Evolutionary conservation across 352 stramenopile genomes (phyloP).

Genomic region (Blastocystis hominis): DNA sequence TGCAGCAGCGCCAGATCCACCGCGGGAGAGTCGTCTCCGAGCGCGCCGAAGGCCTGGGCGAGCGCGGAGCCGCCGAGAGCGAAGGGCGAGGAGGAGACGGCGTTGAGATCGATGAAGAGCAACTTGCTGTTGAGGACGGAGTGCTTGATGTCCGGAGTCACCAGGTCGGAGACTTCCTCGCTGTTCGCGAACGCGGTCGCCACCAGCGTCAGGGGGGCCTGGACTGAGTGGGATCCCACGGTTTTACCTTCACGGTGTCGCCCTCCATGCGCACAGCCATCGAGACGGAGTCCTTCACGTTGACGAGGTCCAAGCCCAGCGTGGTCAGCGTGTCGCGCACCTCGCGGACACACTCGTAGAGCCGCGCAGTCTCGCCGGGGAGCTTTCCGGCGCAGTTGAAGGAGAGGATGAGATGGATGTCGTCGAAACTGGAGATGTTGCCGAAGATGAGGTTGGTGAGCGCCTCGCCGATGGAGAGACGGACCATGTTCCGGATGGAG

Average conservation of each 20-base stretch:
- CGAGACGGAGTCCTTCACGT: conserved; percentile 95
- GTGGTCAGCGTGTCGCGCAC: conserved; percentile 86
- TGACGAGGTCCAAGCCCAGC: conserved; percentile 89
- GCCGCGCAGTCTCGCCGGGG: conserved; percentile 87
- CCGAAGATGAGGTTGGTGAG: conserved; percentile 97
- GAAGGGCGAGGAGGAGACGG: conserved; percentile 69
- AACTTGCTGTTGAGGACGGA: conserved; percentile 70
- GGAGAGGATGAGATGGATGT: conserved; percentile 94
- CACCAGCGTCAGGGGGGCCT: conserved; percentile 84
- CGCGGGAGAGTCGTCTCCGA: conserved; percentile 76
- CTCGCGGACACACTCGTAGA: conserved; percentile 93
- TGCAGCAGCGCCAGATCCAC: conserved; percentile 81
- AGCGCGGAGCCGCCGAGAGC: conserved; percentile 84
- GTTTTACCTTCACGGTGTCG: conserved; percentile 82
- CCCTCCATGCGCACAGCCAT: conserved; percentile 85
- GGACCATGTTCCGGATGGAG: conserved; percentile 83
- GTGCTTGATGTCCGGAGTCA: conserved; percentile 91
- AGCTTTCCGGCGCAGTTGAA: conserved; percentile 99
- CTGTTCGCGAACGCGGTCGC: conserved; percentile 92
- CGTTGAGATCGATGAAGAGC: conserved; percentile 86
- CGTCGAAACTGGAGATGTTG: conserved; percentile 79
- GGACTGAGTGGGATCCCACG: not conserved
- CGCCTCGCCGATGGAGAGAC: conserved; percentile 87
- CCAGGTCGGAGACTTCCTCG: conserved; percentile 86
- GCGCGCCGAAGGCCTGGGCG: conserved; percentile 74